Evolutionary conservation across 2,329 filamentous ascomycete species (phyloP).

Genomic region (Penicillium capsulatum): DNA sequence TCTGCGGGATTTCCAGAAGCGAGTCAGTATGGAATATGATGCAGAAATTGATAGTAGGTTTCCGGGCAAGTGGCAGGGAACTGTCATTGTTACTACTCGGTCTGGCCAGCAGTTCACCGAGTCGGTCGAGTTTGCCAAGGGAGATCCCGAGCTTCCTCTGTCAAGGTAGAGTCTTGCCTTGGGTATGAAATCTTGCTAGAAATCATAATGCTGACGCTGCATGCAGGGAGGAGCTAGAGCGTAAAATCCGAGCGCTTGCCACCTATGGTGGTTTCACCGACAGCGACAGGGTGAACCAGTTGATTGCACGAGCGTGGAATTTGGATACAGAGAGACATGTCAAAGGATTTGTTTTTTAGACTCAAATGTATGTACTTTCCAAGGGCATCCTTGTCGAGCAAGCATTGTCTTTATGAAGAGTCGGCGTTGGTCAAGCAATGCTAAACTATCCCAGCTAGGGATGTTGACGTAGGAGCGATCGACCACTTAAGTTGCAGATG

Average conservation of each 20-base stretch:
- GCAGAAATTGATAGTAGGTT: constrained; percentile 27
- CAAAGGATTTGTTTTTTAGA: constrained; percentile 19
- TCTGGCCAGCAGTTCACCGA: constrained; percentile 20
- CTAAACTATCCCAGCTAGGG: background rate
- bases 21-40: constrained; percentile 27
- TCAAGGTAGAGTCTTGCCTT: constrained; percentile 20
- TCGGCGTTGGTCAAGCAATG: too few relatives aligned
- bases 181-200: background rate
- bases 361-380: too few relatives aligned
- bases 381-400: too few relatives aligned
- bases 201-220: too few relatives aligned
- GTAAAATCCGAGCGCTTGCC: constrained; percentile 18
- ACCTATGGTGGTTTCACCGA: constrained; percentile 24
- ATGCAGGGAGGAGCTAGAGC: constrained; percentile 21
- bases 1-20: constrained; percentile 25
- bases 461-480: too few relatives aligned
- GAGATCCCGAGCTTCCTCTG: constrained; percentile 27
- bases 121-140: constrained; percentile 27
- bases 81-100: constrained; percentile 25
- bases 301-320: constrained; percentile 22
- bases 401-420: too few relatives aligned
- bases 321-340: constrained; percentile 18
- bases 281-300: constrained; percentile 10
- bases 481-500: too few relatives aligned
- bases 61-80: constrained; percentile 28